phyloP scores from a whole-genome alignment of 345 rosid species.

The Euclidium syriacum region DNA sequence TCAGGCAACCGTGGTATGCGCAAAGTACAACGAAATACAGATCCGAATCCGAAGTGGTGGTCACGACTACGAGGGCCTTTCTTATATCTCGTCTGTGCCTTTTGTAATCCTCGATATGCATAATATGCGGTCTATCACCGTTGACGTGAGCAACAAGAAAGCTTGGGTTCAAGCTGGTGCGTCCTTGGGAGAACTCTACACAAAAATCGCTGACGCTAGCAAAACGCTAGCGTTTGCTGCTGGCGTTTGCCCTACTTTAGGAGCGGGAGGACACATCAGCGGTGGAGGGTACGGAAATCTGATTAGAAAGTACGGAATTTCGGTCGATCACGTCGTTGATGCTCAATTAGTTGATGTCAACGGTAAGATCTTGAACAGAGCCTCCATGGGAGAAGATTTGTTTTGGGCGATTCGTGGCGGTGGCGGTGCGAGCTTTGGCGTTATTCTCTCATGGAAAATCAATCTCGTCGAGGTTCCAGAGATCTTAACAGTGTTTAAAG shows the following conservation, averaged over 20 bases:
- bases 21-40: slow-evolving; percentile 11
- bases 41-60: slow-evolving; percentile 28
- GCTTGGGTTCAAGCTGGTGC: slow-evolving; percentile 55
- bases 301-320: slow-evolving; percentile 49
- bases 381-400: slow-evolving; percentile 47
- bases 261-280: slow-evolving; percentile 42
- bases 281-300: slow-evolving; percentile 50
- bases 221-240: slow-evolving; percentile 37
- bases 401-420: slow-evolving; percentile 63
- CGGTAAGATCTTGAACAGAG: slow-evolving; percentile 38
- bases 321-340: slow-evolving; percentile 43
- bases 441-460: slow-evolving; percentile 41
- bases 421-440: slow-evolving; percentile 49
- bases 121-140: slow-evolving; percentile 31
- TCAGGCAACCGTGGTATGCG: slow-evolving; percentile 27
- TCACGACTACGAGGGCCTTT: slow-evolving; percentile 29
- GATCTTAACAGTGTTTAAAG: slow-evolving; percentile 32
- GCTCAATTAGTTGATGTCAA: slow-evolving; percentile 42
- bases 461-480: slow-evolving; percentile 42
- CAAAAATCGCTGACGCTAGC: slow-evolving; percentile 38
- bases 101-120: slow-evolving; percentile 39
- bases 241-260: slow-evolving; percentile 41
- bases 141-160: slow-evolving; percentile 25
- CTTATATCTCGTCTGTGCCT: slow-evolving; percentile 5
- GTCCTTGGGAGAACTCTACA: slow-evolving; percentile 45